phyloP scores from a whole-genome alignment of 495 filamentous ascomycete species.

The Hyaloscypha hepaticicola region DNA sequence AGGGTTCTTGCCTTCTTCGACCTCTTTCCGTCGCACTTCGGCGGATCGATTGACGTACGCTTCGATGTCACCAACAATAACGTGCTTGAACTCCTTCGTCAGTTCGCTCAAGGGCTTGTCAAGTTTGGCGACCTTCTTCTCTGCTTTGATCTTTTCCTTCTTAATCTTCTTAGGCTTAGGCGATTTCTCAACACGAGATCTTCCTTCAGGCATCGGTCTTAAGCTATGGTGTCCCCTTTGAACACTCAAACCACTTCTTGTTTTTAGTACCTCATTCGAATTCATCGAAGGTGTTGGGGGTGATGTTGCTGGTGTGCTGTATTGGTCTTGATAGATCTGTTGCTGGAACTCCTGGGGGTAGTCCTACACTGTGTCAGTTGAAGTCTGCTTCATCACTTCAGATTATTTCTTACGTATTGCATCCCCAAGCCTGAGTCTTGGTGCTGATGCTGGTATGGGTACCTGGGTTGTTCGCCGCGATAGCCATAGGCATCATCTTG shows the following conservation, averaged over 20 bases:
- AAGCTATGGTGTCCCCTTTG: slow-evolving; percentile 21
- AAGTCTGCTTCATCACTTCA: slow-evolving; percentile 15
- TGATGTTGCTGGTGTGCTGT: slow-evolving; percentile 51
- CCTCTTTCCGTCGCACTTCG: slow-evolving; percentile 64
- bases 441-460: slow-evolving; percentile 31
- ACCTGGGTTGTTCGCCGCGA: slow-evolving; percentile 29
- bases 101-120: slow-evolving; percentile 73
- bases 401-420: slow-evolving; percentile 40
- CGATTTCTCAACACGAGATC: slow-evolving; percentile 19
- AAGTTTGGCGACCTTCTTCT: slow-evolving; percentile 53
- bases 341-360: slow-evolving; percentile 25
- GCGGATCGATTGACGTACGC: slow-evolving; percentile 72
- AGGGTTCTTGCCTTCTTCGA: slow-evolving; percentile 62
- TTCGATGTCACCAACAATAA: slow-evolving; percentile 77
- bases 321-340: slow-evolving; percentile 32
- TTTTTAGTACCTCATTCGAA: slow-evolving; percentile 24
- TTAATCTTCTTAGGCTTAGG: slow-evolving; percentile 42
- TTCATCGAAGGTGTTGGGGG: slow-evolving; percentile 44
- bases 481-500: slow-evolving; percentile 24
- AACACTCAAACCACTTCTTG: slow-evolving; percentile 28
- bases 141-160: slow-evolving; percentile 52
- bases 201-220: slow-evolving; percentile 26
- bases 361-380: slow-evolving; percentile 30
- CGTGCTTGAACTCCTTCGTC: slow-evolving; percentile 61
- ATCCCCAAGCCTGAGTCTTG: slow-evolving; percentile 37